Conservation (phyloP, 345 rosid species). For the Brassica juncea region DNA sequence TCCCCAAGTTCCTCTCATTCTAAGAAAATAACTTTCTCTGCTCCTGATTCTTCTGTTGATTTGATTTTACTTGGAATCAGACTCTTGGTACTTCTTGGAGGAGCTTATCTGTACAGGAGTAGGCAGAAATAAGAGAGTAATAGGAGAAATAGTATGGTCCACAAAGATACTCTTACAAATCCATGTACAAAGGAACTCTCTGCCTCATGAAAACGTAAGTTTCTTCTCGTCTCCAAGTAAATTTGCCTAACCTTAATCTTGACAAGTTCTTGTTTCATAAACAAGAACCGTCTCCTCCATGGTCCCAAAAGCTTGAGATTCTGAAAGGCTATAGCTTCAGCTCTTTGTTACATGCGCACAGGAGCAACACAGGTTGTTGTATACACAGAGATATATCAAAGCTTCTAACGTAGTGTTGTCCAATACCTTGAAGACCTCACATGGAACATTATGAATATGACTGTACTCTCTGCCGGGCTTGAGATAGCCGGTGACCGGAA, state of each 20-base stretch:
- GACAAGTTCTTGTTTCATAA: conserved; percentile 46
- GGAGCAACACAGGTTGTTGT: conserved; percentile 54
- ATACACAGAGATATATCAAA: conserved; percentile 47
- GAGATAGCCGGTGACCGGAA: not conserved
- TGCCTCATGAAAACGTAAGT: no score
- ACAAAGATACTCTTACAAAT: no score
- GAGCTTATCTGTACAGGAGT: no score
- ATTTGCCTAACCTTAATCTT: conserved; percentile 50
- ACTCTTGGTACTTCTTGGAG: no score
- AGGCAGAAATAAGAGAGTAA: no score
- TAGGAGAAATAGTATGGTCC: no score
- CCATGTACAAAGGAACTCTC: no score
- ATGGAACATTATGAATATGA: not conserved
- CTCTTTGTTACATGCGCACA: conserved; percentile 49
- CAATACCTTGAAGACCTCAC: not conserved
- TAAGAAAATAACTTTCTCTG: no score
- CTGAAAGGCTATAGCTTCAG: conserved; percentile 51
- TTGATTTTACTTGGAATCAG: no score
- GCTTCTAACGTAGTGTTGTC: conserved; percentile 46
- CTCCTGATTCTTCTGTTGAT: no score
- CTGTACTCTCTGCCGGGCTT: not conserved
- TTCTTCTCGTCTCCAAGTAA: no score
- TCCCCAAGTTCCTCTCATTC: no score
- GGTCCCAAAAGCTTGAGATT: conserved; percentile 46
- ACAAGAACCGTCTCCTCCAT: conserved; percentile 38